Conservation (phyloP, 306 rosid genomes). For the Begonia masoniana region DNA sequence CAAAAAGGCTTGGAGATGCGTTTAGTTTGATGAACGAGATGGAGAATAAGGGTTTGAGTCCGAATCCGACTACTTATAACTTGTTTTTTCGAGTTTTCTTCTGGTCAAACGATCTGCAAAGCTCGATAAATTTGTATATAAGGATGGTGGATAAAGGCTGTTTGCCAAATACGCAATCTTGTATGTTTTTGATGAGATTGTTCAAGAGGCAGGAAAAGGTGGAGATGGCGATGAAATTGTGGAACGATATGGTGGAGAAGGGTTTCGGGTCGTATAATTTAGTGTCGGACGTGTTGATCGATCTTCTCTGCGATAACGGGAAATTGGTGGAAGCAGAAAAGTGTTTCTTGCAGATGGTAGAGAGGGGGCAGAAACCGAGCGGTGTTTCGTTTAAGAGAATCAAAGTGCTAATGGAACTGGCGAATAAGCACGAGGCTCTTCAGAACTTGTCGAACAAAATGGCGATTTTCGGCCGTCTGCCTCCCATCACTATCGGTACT, state of each 20-base stretch:
- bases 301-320: constrained; percentile 75
- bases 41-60: constrained; percentile 51
- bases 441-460: constrained; percentile 54
- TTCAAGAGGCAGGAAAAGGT: constrained; percentile 60
- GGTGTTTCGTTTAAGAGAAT: constrained; percentile 65
- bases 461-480: constrained; percentile 25
- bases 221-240: constrained; percentile 68
- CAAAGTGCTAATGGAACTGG: constrained; percentile 78
- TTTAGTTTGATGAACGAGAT: constrained; percentile 59
- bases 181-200: constrained; percentile 72
- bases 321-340: constrained; percentile 63
- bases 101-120: constrained; percentile 65
- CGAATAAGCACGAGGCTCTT: constrained; percentile 52
- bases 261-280: constrained; percentile 70
- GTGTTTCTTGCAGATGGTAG: constrained; percentile 82
- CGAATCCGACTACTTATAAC: constrained; percentile 73
- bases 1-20: constrained; percentile 77
- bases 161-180: constrained; percentile 74
- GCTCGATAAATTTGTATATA: constrained; percentile 58
- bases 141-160: constrained; percentile 61
- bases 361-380: constrained; percentile 82
- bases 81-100: constrained; percentile 61
- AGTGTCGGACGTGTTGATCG: constrained; percentile 83
- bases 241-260: constrained; percentile 83
- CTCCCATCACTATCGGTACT: constrained; percentile 12